A percentile compares a stretch with the other conserved stretches of the same genome.
Conservation (phyloP, 257 asterid genomes). For the Phtheirospermum japonicum region DNA sequence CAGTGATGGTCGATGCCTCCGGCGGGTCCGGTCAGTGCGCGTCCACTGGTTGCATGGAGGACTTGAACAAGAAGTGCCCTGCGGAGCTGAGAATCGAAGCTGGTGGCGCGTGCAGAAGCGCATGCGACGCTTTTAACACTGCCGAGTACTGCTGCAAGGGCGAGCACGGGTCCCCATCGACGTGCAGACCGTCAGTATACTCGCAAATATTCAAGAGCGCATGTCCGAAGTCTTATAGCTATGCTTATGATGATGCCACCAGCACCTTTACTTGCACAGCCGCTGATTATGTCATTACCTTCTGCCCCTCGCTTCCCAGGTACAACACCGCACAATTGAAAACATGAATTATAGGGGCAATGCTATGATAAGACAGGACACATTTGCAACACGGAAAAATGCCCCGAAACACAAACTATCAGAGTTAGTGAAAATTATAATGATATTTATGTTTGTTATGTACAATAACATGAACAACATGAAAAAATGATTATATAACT, state of each 20-base stretch:
- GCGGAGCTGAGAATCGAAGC: constrained; percentile 45
- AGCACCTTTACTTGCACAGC: constrained; percentile 72
- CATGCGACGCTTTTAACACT: constrained; percentile 65
- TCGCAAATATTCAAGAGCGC: constrained; percentile 64
- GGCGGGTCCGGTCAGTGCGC: constrained; percentile 71
- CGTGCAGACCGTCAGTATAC: constrained; percentile 64
- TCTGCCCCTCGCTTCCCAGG: constrained; percentile 49
- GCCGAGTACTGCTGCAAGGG: constrained; percentile 69
- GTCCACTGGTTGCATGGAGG: constrained; percentile 66
- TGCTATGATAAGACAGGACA: no score
- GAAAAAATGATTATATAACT: no score
- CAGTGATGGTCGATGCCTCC: constrained; percentile 52
- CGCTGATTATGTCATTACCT: constrained; percentile 67
- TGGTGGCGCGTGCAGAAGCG: constrained; percentile 74
- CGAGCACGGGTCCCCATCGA: constrained; percentile 54
- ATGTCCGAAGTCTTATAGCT: constrained; percentile 73
- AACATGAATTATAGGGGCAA: no score
- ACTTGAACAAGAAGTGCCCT: constrained; percentile 58
- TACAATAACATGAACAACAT: no score
- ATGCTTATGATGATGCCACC: constrained; percentile 68
- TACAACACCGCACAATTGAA: no score
- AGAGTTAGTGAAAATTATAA: no score
- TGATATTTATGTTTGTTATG: no score
- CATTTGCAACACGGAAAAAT: no score
- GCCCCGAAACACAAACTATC: no score